Conservation (phyloP, 1,284 basidiomycete species). For the Cutaneotrichosporon cutaneum region DNA sequence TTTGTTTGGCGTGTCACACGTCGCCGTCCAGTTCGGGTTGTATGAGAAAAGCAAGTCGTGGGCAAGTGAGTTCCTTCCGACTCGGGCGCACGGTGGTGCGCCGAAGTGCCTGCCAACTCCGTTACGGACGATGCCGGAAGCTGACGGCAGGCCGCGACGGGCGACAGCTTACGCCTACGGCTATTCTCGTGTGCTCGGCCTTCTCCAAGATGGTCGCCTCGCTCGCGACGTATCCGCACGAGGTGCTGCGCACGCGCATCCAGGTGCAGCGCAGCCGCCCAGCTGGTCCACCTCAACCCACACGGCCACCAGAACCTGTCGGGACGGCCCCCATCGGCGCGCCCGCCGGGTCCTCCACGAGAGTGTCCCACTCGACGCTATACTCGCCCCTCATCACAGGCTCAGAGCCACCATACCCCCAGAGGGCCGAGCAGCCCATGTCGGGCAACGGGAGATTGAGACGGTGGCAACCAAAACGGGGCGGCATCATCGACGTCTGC, state of each 20-base stretch:
- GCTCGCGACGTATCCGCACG: slow-evolving; percentile 90
- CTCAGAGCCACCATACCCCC: slow-evolving; percentile 27
- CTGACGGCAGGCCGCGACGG: slow-evolving; percentile 53
- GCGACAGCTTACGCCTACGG: slow-evolving; percentile 61
- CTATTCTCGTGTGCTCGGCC: slow-evolving; percentile 82
- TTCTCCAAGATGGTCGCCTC: slow-evolving; percentile 91
- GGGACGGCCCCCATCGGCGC: background rate
- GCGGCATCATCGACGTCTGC: slow-evolving; percentile 69
- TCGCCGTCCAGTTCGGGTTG: slow-evolving; percentile 93
- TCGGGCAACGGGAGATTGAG: background rate
- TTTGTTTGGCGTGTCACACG: slow-evolving; percentile 83
- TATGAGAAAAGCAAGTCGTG: slow-evolving; percentile 84
- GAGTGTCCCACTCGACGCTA: slow-evolving; percentile 9
- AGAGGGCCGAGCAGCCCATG: slow-evolving; percentile 2
- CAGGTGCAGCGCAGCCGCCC: slow-evolving; percentile 60
- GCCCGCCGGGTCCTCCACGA: slow-evolving; percentile 3
- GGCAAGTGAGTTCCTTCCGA: slow-evolving; percentile 63
- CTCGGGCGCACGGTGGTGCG: background rate
- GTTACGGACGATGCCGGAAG: background rate
- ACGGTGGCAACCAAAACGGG: slow-evolving; percentile 28
- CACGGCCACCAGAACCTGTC: background rate
- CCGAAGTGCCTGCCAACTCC: background rate
- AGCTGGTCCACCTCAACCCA: background rate
- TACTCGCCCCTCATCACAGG: slow-evolving; percentile 36
- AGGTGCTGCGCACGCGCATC: slow-evolving; percentile 86